A percentile compares a stretch with the other conserved stretches of the same genome.
Conservation (phyloP, 331 rosid species). For the Telfairia occidentalis region DNA sequence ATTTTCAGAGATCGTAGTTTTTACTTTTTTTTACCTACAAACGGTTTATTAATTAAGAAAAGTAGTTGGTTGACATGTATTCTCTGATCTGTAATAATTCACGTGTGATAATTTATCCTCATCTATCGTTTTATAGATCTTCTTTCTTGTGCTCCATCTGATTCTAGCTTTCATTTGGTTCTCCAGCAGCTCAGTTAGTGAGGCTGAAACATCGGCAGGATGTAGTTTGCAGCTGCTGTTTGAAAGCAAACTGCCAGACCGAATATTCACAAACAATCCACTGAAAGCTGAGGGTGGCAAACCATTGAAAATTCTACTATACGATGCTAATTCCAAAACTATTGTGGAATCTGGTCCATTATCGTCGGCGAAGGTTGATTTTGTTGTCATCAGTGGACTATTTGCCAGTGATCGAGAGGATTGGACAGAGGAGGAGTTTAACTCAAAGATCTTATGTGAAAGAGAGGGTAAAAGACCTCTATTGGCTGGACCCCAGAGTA, state of each 20-base stretch:
- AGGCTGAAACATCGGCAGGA: constrained; percentile 30
- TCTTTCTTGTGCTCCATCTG: not conserved
- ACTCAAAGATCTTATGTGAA: constrained; percentile 24
- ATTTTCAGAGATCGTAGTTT: not conserved
- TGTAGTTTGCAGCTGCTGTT: constrained; percentile 41
- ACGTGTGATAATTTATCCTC: no score
- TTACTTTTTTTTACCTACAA: not conserved
- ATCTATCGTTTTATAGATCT: constrained; percentile 14
- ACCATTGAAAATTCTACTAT: constrained; percentile 29
- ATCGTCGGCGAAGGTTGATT: constrained; percentile 44
- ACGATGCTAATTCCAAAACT: constrained; percentile 32
- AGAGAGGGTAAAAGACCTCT: constrained; percentile 56
- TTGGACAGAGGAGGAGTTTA: constrained; percentile 51
- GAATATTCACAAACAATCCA: constrained; percentile 27
- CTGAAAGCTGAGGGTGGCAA: constrained; percentile 23
- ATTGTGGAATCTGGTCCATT: constrained; percentile 31
- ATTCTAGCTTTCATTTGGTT: not conserved
- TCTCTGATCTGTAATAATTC: not conserved
- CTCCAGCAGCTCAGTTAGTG: constrained; percentile 14
- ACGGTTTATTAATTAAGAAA: not conserved
- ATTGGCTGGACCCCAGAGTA: constrained; percentile 32
- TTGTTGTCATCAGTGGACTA: constrained; percentile 39
- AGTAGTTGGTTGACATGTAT: not conserved
- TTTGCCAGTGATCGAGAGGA: constrained; percentile 36
- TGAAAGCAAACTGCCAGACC: constrained; percentile 25